Evolutionary conservation across 441 rosid species (phyloP).

Genomic region (Erodium texanum): DNA sequence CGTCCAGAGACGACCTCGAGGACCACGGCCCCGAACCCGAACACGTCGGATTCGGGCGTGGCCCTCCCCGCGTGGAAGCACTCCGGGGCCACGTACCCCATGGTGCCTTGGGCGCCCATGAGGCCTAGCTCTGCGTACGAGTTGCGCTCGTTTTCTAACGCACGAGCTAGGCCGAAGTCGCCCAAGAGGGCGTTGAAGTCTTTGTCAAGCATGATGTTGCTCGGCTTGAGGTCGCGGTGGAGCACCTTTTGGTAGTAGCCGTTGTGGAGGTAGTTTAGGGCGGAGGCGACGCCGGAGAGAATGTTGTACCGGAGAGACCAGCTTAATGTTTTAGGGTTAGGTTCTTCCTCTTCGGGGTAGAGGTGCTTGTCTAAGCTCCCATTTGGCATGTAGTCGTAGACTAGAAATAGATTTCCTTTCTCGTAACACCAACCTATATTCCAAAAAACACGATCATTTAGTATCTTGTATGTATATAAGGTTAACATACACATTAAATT

Average conservation of each 20-base stretch:
- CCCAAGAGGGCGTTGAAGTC: conserved; percentile 45
- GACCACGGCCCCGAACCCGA: conserved; percentile 40
- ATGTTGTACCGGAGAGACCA: conserved; percentile 37
- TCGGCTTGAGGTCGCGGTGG: conserved; percentile 51
- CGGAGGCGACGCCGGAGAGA: conserved; percentile 40
- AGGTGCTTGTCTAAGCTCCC: conserved; percentile 45
- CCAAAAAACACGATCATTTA: no score
- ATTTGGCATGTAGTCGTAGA: conserved; percentile 27
- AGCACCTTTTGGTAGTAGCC: conserved; percentile 45
- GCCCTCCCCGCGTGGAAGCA: conserved; percentile 41
- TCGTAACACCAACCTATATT: conserved; percentile 46
- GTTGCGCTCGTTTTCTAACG: conserved; percentile 34
- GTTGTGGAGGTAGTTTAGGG: conserved; percentile 43
- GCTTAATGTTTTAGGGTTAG: conserved; percentile 18
- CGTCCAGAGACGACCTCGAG: conserved; percentile 43
- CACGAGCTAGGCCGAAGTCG: conserved; percentile 41
- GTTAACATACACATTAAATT: no score
- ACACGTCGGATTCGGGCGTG: conserved; percentile 43
- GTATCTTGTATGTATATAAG: no score
- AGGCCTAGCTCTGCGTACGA: conserved; percentile 35
- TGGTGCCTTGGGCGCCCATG: conserved; percentile 35
- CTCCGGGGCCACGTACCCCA: conserved; percentile 46
- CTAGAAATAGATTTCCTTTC: conserved; percentile 35
- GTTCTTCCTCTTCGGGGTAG: conserved; percentile 14
- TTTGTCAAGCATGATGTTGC: conserved; percentile 45